Conservation (phyloP, 2,329 filamentous ascomycete genomes). For the Juglanconis sp. region DNA sequence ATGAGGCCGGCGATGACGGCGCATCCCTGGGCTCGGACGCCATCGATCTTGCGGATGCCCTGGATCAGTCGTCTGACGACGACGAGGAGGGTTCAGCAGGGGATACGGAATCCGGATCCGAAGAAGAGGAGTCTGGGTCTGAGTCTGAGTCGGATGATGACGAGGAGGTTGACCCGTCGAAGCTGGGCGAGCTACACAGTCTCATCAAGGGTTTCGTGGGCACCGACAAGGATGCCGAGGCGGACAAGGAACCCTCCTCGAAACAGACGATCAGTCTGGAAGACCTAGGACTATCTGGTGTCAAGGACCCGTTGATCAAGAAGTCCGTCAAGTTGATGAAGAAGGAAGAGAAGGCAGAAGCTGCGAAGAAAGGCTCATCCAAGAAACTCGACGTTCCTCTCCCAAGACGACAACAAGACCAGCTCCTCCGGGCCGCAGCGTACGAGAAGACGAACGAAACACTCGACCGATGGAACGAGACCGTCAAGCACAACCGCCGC, state of each 20-base stretch:
- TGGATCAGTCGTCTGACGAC: conserved; percentile 42
- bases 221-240: conserved; percentile 51
- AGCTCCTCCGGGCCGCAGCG: conserved; percentile 75
- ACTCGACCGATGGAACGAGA: conserved; percentile 87
- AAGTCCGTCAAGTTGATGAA: conserved; percentile 74
- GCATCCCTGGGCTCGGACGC: conserved; percentile 39
- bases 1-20: conserved; percentile 42
- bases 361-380: conserved; percentile 51
- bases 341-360: conserved; percentile 53
- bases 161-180: conserved; percentile 47
- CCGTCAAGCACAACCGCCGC: conserved; percentile 87
- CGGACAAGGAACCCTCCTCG: conserved; percentile 44
- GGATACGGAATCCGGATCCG: conserved; percentile 41
- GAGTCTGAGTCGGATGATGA: conserved; percentile 48
- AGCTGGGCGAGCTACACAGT: conserved; percentile 63
- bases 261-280: conserved; percentile 70
- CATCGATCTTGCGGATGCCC: conserved; percentile 18
- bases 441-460: conserved; percentile 91
- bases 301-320: conserved; percentile 72
- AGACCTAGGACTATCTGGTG: conserved; percentile 68
- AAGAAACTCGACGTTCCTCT: conserved; percentile 80
- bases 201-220: conserved; percentile 68
- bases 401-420: conserved; percentile 81
- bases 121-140: conserved; percentile 39
- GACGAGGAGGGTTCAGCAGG: conserved; percentile 43